Percentiles rank a stretch among this genome's conserved stretches.
Evolutionary conservation across 768 basidiomycete genomes (phyloP).

Genomic region (Mycena vitilis): DNA sequence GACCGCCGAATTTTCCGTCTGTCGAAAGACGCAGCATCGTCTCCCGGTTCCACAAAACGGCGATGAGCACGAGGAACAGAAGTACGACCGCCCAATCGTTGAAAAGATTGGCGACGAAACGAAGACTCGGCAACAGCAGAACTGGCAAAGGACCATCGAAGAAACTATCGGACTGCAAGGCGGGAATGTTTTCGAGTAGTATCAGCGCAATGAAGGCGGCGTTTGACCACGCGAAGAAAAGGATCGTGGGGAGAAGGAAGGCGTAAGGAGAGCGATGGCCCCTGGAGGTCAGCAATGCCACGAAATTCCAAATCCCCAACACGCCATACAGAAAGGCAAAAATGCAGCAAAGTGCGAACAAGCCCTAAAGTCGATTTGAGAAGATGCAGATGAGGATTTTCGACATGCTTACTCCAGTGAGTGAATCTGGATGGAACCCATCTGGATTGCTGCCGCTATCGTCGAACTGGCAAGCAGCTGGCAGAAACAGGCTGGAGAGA

Average conservation of each 20-base stretch:
- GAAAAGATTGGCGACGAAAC: slow-evolving; percentile 18
- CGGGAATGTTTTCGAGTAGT: slow-evolving; percentile 28
- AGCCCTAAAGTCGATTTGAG: slow-evolving; percentile 20
- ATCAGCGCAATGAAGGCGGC: slow-evolving; percentile 18
- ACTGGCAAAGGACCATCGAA: slow-evolving; percentile 2
- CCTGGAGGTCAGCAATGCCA: slow-evolving; percentile 17
- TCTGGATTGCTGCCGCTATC: background rate
- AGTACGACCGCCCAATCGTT: slow-evolving; percentile 27
- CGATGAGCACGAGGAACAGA: slow-evolving; percentile 27
- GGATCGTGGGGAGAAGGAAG: slow-evolving; percentile 29
- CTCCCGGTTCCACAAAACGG: slow-evolving; percentile 30
- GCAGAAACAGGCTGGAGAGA: slow-evolving; percentile 26
- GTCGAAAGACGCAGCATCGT: slow-evolving; percentile 15
- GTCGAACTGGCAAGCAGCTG: slow-evolving; percentile 25
- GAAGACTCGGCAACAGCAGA: slow-evolving; percentile 14
- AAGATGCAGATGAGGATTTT: background rate
- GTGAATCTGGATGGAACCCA: slow-evolving; percentile 28
- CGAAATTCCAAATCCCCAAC: slow-evolving; percentile 24
- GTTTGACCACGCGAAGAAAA: slow-evolving; percentile 31
- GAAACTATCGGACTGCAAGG: background rate
- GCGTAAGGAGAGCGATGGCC: slow-evolving; percentile 32
- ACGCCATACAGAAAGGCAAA: slow-evolving; percentile 22
- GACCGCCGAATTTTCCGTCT: slow-evolving; percentile 31
- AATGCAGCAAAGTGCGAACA: slow-evolving; percentile 28
- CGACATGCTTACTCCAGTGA: slow-evolving; percentile 16